Conservation (phyloP, 139 green algal species). For the Medakamo hakoo region DNA sequence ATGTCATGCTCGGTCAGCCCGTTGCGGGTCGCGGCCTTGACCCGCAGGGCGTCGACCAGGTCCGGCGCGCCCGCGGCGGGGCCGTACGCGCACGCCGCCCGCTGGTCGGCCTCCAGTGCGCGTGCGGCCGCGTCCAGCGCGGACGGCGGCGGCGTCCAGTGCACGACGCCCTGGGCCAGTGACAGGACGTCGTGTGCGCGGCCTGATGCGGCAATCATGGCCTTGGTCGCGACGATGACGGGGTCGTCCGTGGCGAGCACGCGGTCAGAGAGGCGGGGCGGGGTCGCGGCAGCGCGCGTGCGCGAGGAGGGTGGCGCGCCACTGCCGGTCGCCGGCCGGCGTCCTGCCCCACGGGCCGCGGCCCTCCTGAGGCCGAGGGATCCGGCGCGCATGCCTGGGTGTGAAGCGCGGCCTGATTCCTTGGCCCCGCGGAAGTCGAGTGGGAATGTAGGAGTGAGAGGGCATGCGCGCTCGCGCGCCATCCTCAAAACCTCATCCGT, state of each 20-base stretch:
- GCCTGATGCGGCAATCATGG: constrained; percentile 23
- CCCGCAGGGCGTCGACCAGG: constrained; percentile 46
- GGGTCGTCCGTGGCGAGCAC: constrained; percentile 49
- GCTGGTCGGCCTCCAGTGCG: background rate
- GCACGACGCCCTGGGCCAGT: constrained; percentile 64
- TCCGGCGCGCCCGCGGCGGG: constrained; percentile 53
- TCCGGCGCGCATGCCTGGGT: background rate
- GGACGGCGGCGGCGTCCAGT: constrained; percentile 52
- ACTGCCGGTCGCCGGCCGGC: background rate
- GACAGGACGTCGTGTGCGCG: constrained; percentile 22
- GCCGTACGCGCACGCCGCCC: constrained; percentile 34
- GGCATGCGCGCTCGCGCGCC: no score
- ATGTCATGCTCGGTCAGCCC: constrained; percentile 50
- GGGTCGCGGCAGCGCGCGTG: background rate
- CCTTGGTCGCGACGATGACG: constrained; percentile 52
- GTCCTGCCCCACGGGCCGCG: no score
- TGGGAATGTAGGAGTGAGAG: background rate
- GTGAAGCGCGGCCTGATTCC: background rate
- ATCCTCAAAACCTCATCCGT: no score
- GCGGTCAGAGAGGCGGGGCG: constrained; percentile 25
- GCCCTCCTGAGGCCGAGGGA: no score
- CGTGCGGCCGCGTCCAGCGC: constrained; percentile 33
- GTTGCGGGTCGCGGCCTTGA: constrained; percentile 65
- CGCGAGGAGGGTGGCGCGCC: background rate
- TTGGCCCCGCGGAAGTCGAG: background rate